Percentiles rank a stretch among this genome's conserved stretches.
These are phyloP conservation scores for Diaporthe sp. DNA, from an alignment of 2,329 filamentous ascomycete genomes.

Conservation along the genomic window DNA sequence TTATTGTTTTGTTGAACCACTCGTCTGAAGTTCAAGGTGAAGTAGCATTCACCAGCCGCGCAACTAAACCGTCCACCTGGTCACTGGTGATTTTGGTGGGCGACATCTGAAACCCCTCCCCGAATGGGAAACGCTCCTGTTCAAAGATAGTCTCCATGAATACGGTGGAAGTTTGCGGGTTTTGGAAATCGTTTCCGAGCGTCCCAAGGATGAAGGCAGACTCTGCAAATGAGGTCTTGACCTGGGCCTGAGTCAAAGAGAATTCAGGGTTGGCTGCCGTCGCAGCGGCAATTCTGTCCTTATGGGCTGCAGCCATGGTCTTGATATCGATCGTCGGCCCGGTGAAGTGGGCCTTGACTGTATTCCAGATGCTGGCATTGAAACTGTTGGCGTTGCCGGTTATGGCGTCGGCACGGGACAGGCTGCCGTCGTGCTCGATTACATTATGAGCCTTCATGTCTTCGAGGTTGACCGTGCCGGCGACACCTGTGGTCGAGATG, in stretches of 20 bases:
- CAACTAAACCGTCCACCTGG: neutral
- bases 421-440: constrained; percentile 63
- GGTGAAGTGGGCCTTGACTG: constrained; percentile 24
- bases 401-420: constrained; percentile 42
- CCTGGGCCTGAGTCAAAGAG: neutral
- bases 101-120: constrained; percentile 21
- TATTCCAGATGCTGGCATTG: neutral
- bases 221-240: constrained; percentile 13
- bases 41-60: constrained; percentile 18
- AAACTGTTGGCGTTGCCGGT: constrained; percentile 27
- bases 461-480: constrained; percentile 54
- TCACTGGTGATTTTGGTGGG: constrained; percentile 7
- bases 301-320: constrained; percentile 7
- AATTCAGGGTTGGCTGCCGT: constrained; percentile 1
- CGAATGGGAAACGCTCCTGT: constrained; percentile 18
- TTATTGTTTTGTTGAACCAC: neutral
- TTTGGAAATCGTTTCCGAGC: constrained; percentile 1
- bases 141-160: constrained; percentile 16
- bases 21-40: neutral
- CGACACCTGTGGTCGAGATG: constrained; percentile 58
- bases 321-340: constrained; percentile 15
- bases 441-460: constrained; percentile 61
- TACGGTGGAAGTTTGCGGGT: constrained; percentile 6
- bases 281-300: neutral
- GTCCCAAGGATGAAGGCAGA: constrained; percentile 24